Evolutionary conservation across 2,329 filamentous ascomycete species (phyloP), one percentile per base, ranked within the genome.

Genomic region (Parafenestella ontariensis): DNA sequence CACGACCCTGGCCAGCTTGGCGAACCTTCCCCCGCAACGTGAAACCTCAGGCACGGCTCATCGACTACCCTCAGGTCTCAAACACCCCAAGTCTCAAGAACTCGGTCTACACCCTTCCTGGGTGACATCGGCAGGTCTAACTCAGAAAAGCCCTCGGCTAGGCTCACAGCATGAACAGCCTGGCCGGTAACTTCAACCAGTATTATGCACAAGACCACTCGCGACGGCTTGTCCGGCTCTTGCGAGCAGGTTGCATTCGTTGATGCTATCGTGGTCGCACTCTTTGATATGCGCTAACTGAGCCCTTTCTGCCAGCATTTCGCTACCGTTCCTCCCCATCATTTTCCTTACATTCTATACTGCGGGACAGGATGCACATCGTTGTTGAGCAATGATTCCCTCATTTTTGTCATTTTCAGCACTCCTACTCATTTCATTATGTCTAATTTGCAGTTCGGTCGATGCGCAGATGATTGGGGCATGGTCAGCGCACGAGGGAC

Each of bases 301-400:
- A 15, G 17, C 20, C 23, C 23, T 15, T 31, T 43, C n/a, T 54
- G 45, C 52, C 34, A 24, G 17, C 21, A 42, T 34, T 41, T 55
- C 39, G 40, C 43, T 34, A 40, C 46, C 26, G 33, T 48, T 20
- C 39, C 41, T 42, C 39, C 39, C 43, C 46, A n/a, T 17, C 15
- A 6, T 46, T 52, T 34, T 44, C 28, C 37, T 29, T 54, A 42
- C 24, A 42, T 20, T 64, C 44, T 43, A 54, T 58, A 58, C 59
- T 53, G 61, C 57, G 54, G 61, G 58, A 49, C 63, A 64, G 52
- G 46, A 73, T 68, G 60, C 53, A 31, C 43, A 61, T 69, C 56
- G 64, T 70, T 66, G 59, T 60, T 71, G 64, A 67, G 62, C 64
- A 66, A 71, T 70, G 64, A 65, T 61, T 46, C 52, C 44, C 40